Percentiles rank a stretch among this genome's conserved stretches.
phyloP scores from a whole-genome alignment of 345 rosid genomes.

The Viola odorata region DNA sequence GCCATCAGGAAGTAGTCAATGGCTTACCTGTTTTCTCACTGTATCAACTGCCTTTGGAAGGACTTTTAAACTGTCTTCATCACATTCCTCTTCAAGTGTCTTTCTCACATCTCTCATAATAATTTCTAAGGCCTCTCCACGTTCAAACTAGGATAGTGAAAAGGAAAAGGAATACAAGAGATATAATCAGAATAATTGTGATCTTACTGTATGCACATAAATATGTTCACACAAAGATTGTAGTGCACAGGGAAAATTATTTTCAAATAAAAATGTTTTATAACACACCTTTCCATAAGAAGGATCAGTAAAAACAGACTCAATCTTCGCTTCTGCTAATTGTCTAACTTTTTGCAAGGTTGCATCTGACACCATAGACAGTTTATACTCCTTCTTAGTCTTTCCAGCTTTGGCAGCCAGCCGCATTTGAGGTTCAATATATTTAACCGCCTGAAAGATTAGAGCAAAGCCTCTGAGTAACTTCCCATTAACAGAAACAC shows the following conservation, averaged over 20 bases:
- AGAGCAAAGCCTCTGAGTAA: constrained; percentile 16
- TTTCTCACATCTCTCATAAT: constrained; percentile 65
- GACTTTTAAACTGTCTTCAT: constrained; percentile 71
- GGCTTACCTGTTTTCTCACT: constrained; percentile 73
- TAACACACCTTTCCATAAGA: constrained; percentile 76
- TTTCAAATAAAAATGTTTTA: constrained; percentile 2
- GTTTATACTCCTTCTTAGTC: constrained; percentile 79
- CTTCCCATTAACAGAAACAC: constrained; percentile 1
- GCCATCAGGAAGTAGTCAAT: background rate
- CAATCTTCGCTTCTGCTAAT: constrained; percentile 64
- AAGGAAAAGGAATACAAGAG: background rate
- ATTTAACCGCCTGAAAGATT: constrained; percentile 71
- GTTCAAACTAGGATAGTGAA: constrained; percentile 62
- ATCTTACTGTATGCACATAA: background rate
- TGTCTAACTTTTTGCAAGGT: constrained; percentile 59
- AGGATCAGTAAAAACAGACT: constrained; percentile 74
- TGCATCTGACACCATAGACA: constrained; percentile 69
- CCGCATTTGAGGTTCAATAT: constrained; percentile 80
- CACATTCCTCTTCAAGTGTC: constrained; percentile 71
- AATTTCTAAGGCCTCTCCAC: constrained; percentile 89
- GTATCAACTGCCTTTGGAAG: constrained; percentile 82
- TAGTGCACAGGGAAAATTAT: background rate
- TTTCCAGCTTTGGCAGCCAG: constrained; percentile 90
- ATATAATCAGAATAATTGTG: background rate
- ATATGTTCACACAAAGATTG: background rate